These are phyloP conservation scores for Sclerotinia trifoliorum DNA, from an alignment of 2,329 filamentous ascomycete genomes.

Conservation along the genomic window DNA sequence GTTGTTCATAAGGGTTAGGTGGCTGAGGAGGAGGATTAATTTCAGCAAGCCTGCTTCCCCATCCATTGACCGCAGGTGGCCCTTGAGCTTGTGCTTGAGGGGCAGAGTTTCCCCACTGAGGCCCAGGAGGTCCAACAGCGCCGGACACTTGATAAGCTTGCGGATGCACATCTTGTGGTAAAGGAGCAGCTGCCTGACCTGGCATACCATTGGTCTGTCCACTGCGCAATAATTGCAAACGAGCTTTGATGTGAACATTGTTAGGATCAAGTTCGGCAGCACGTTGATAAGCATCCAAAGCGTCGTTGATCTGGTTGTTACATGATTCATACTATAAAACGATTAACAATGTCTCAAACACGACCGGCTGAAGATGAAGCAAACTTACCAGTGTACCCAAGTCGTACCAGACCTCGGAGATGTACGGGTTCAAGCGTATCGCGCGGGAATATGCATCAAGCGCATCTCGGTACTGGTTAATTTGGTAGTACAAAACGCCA, in stretches of 20 bases:
- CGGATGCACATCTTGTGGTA: slow-evolving; percentile 93
- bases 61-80: slow-evolving; percentile 47
- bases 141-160: slow-evolving; percentile 86
- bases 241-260: slow-evolving; percentile 95
- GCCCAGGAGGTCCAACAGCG: slow-evolving; percentile 78
- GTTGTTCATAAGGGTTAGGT: slow-evolving; percentile 78
- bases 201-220: slow-evolving; percentile 71
- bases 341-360: slow-evolving; percentile 32
- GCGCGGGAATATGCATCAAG: slow-evolving; percentile 96
- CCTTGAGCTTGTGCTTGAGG: slow-evolving; percentile 61
- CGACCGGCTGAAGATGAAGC: slow-evolving; percentile 30
- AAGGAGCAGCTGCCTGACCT: slow-evolving; percentile 73
- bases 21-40: slow-evolving; percentile 74
- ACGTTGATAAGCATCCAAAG: slow-evolving; percentile 90
- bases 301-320: slow-evolving; percentile 97
- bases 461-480: slow-evolving; percentile 98
- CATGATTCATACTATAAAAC: slow-evolving; percentile 82
- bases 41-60: slow-evolving; percentile 70
- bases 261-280: slow-evolving; percentile 90
- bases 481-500: slow-evolving; percentile 97
- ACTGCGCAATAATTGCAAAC: slow-evolving; percentile 82
- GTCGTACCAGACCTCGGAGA: slow-evolving; percentile 99
- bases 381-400: slow-evolving; percentile 83
- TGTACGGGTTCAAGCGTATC: slow-evolving; percentile 94
- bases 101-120: slow-evolving; percentile 81